Evolutionary conservation across 306 rosid genomes (phyloP).

Genomic region (Senna tora): DNA sequence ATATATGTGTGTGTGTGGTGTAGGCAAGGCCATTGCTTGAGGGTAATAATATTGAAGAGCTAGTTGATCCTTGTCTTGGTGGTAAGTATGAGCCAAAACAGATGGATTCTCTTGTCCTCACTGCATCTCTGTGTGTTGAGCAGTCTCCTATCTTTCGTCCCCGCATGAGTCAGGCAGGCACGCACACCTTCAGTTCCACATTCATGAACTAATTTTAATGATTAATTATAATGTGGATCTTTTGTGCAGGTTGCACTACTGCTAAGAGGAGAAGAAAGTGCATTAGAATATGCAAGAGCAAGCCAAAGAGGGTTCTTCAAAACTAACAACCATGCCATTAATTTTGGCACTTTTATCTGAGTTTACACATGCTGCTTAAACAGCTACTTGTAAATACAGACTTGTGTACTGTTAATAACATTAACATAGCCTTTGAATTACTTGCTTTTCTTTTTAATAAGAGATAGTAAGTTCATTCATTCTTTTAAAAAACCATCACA

Average conservation of each 20-base stretch:
- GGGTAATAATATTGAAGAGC: constrained; percentile 45
- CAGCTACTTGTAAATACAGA: too few species aligned
- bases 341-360: too few species aligned
- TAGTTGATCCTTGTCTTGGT: constrained; percentile 73
- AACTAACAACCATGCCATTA: too few species aligned
- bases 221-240: too few species aligned
- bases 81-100: constrained; percentile 52
- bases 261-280: constrained; percentile 64
- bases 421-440: background rate
- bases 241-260: constrained; percentile 59
- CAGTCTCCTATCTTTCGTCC: constrained; percentile 74
- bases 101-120: constrained; percentile 62
- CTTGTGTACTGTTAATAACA: background rate
- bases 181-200: too few species aligned
- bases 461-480: too few species aligned
- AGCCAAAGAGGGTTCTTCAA: constrained; percentile 19
- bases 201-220: too few species aligned
- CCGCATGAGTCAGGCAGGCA: constrained; percentile 77
- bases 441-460: too few species aligned
- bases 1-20: too few species aligned
- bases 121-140: constrained; percentile 85
- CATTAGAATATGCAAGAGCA: constrained; percentile 32
- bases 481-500: too few species aligned
- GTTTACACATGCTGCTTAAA: too few species aligned
- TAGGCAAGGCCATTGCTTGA: constrained; percentile 79